Percentiles rank a stretch among this genome's conserved stretches.
These are phyloP conservation scores for Pseudogymnoascus pannorum DNA, from an alignment of 2,329 filamentous ascomycete species.

Conservation along the genomic window DNA sequence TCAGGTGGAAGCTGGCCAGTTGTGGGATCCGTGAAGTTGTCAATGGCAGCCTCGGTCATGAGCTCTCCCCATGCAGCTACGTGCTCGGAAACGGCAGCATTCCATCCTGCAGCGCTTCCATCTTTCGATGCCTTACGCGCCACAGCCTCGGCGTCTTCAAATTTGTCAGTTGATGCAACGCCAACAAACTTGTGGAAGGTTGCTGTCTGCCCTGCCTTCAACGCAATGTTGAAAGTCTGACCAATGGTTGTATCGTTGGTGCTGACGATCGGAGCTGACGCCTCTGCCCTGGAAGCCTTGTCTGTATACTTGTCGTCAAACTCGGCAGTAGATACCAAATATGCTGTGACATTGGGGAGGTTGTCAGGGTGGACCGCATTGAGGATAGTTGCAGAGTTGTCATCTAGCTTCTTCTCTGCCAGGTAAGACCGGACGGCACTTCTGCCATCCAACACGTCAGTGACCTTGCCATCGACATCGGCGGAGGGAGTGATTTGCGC, in stretches of 20 bases:
- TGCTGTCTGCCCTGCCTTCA: slow-evolving; percentile 45
- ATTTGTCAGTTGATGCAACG: slow-evolving; percentile 61
- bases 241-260: slow-evolving; percentile 57
- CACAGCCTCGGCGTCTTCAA: slow-evolving; percentile 45
- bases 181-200: slow-evolving; percentile 62
- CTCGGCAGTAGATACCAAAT: slow-evolving; percentile 44
- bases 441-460: slow-evolving; percentile 61
- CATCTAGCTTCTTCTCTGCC: slow-evolving; percentile 47
- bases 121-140: slow-evolving; percentile 48
- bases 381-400: slow-evolving; percentile 48
- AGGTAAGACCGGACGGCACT: slow-evolving; percentile 59
- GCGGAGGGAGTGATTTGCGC: slow-evolving; percentile 48
- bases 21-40: slow-evolving; percentile 50
- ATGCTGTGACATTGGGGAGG: slow-evolving; percentile 55
- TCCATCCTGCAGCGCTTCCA: slow-evolving; percentile 47
- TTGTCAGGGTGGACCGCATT: slow-evolving; percentile 57
- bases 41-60: slow-evolving; percentile 54
- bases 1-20: slow-evolving; percentile 52
- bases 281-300: slow-evolving; percentile 25
- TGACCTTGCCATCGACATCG: slow-evolving; percentile 49
- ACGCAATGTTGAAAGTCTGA: slow-evolving; percentile 47
- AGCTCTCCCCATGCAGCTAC: slow-evolving; percentile 54
- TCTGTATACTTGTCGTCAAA: slow-evolving; percentile 31
- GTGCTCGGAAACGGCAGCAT: slow-evolving; percentile 48
- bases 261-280: slow-evolving; percentile 38